Base-by-base conservation (phyloP, 768 basidiomycete species). In the Podaxis carcinomalis region DNA sequence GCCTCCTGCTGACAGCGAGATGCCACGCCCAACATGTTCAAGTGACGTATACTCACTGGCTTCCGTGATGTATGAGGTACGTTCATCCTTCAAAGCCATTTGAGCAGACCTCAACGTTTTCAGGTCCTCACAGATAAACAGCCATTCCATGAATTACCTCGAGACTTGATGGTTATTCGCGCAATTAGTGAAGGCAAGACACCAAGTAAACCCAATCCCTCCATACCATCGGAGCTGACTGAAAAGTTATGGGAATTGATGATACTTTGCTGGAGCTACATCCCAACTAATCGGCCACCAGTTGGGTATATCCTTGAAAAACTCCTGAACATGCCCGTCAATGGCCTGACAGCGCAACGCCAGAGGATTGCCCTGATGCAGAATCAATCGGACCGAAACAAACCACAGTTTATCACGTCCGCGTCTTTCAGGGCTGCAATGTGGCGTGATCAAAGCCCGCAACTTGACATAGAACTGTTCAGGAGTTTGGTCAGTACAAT, bases 41-140 rank as follows among this genome's bases (percentile, higher is more conserved):
- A 64, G 61, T 56, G 79, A 80, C 59, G 69, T 80, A 56, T 80
- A 80, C 61, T 73, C 79, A 1, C 68, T 75, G 35, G 75, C 70
- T 19, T 78, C 75, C 51, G 76, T 77, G 1, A 74, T 74, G 44
- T 79, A 77, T 32, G 74, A 69, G 67, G 76, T 75, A 51, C 5
- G 25, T 50, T n/a, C 6, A 6, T 19, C 14, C 14, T 28, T 32
- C n/a, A 35, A 10, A n/a, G 7, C n/a, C 32, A 4, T 35, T 13
- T 35, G 27, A n/a, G 3, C n/a, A 14, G 14, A 35, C 51, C 19
- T n/a, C 5, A 16, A n/a, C 28, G 3, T 19, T 35, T 35, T 28
- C 13, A 68, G 67, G 62, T 70, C 13, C 63, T 65, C 21, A 67
- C 65, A 6, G 66, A 57, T 6, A 57, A 58, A 7, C 40, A 63